Evolutionary conservation across 805 yeast genomes (phyloP), one percentile per base, ranked within the genome.

Genomic region (Cyberlindnera mycetangii): DNA sequence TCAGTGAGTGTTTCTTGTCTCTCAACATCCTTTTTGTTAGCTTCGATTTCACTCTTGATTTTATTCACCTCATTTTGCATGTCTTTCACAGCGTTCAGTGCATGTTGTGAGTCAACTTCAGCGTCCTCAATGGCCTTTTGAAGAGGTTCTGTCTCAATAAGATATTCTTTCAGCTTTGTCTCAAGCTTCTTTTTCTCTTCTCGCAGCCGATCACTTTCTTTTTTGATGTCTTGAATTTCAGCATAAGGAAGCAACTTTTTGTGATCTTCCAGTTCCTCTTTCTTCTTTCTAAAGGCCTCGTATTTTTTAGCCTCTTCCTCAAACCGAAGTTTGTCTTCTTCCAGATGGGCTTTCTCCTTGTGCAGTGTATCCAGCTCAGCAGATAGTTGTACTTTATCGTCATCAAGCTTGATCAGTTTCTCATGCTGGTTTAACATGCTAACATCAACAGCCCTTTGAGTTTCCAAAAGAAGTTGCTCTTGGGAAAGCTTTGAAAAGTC

Each of bases 401-500:
- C 60, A 52, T 86, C 88, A 11, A 78, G 65, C 5, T 62, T 62
- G 25, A 76, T 79, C 38, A 92, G 69, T 22, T 66, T 55, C 30
- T 77, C 72, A 55, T 92, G 95, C 39, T 71, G 72, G 2, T 63
- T 64, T 4, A 79, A 60, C 51, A 90, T 65, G 31, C 75, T 71
- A 3, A 83, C 76, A 5, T 85, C 87, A 25, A 89, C 76, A 1
- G 97, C 89, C 47, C 92, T 68, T 57, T 89, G 88, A 1, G 96
- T 87, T 55, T 88, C 95, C 20, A 70, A 56, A 11, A 93, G 69
- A 8, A 92, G 67, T 48, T 80, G 79, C 50, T 85, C 89, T 1
- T 95, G 86, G 22, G 85, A 75, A 52, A 88, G 67, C 3, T 83
- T 77, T 0, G 97, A 95, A 69, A 93, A 93, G 52, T 87, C 89